phyloP scores from a whole-genome alignment of 2,329 filamentous ascomycete genomes.

The Mariannaea elegans region DNA sequence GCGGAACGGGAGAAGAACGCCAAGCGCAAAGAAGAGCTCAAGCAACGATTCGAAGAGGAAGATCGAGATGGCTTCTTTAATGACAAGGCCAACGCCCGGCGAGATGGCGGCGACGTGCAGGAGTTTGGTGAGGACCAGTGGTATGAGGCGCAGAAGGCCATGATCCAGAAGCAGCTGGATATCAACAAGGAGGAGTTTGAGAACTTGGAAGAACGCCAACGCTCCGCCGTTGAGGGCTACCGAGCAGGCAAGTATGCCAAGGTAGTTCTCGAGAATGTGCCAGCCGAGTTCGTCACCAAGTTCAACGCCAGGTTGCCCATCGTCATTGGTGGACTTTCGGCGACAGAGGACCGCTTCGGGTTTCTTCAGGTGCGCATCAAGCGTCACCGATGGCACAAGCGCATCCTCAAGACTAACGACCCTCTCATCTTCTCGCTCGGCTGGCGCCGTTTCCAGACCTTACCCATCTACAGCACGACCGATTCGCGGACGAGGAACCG shows the following conservation, averaged over 20 bases:
- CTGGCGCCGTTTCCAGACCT: constrained; percentile 92
- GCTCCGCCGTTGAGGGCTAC: constrained; percentile 87
- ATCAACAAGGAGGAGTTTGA: constrained; percentile 97
- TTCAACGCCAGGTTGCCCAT: constrained; percentile 87
- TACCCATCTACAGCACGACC: constrained; percentile 93
- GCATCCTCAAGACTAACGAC: constrained; percentile 97
- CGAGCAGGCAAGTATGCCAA: constrained; percentile 93
- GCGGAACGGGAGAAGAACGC: constrained; percentile 92
- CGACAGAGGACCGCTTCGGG: constrained; percentile 95
- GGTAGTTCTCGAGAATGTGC: constrained; percentile 87
- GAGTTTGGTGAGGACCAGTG: constrained; percentile 98
- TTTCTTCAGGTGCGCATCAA: constrained; percentile 97
- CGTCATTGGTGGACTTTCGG: constrained; percentile 88
- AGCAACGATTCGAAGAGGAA: constrained; percentile 94
- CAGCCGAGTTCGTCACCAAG: constrained; percentile 85
- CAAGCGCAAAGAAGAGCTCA: constrained; percentile 91
- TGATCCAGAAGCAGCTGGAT: constrained; percentile 92
- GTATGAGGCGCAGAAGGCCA: constrained; percentile 97
- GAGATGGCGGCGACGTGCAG: constrained; percentile 73
- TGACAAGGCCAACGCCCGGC: constrained; percentile 80
- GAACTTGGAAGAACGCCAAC: constrained; percentile 82
- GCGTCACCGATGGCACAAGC: constrained; percentile 98
- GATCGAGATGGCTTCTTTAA: constrained; percentile 96
- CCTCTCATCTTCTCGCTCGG: constrained; percentile 96
- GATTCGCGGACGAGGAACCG: constrained; percentile 93